Evolutionary conservation across 2,329 filamentous ascomycete species (phyloP), one percentile per base, ranked within the genome.

Genomic region (Cytospora piceicola): DNA sequence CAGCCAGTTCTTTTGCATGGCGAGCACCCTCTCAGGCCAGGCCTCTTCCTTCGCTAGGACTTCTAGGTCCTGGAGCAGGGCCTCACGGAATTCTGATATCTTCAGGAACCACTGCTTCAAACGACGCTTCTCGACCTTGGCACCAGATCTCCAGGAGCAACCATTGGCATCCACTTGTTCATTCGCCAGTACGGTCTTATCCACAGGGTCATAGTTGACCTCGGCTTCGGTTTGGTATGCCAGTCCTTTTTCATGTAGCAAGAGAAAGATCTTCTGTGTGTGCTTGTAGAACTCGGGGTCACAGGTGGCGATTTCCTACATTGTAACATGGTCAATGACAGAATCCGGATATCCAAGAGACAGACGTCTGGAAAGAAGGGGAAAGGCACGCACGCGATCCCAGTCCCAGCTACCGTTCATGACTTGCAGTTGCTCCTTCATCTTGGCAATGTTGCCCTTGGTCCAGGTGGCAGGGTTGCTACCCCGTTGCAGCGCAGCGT

Each of bases 121-220:
- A 70, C 86, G 86, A 66, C 87, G 82, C 78, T 93, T 91, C 77
- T 95, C 90, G 22, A 96, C 92, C 74, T 90, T 89, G 58, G 91
- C 93, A 12, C 93, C 93, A 1, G 92, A 95, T 64, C 93, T 86
- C 93, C 93, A 97, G 2, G 93, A 96, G 71, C 82, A 87, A 36
- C 93, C 93, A 73, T 92, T 90, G 58, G 90, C 84, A 74, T 96
- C 92, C n/a, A 96, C 92, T 78, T 97, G 93, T 77, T 97, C 93
- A 75, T 97, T 97, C 14, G 93, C 93, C 66, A 97, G 81, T 20
- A 97, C 93, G 0, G 93, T 97, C 75, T 91, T 89, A 75, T 97
- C 93, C 32, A 96, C 85, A 1, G 93, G 93, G 71, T 96, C 93
- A 79, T 92, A 97, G 77, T 97, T 97, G 71, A 96, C 93, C 68